A percentile compares a stretch with the other conserved stretches of the same genome.
phyloP scores from a whole-genome alignment of 768 basidiomycete genomes.

The Suillus ampliporus region DNA sequence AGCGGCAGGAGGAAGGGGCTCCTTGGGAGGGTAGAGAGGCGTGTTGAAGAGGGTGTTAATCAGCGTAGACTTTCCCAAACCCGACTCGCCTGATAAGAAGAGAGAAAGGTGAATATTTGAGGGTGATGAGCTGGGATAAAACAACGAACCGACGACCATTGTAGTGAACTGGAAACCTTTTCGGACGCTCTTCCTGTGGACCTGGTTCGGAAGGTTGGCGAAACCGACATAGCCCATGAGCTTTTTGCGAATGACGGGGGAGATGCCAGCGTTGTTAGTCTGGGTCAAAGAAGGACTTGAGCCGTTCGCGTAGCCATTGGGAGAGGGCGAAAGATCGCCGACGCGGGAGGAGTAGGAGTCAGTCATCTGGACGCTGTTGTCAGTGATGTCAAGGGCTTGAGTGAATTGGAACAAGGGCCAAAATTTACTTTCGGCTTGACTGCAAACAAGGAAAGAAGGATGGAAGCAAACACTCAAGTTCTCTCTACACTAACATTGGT shows the following conservation, averaged over 20 bases:
- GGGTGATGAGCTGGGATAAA: constrained; percentile 25
- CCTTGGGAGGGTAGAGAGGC: constrained; percentile 89
- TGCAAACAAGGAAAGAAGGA: constrained; percentile 55
- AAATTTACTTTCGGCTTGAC: constrained; percentile 59
- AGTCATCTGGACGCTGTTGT: constrained; percentile 58
- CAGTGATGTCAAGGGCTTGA: constrained; percentile 26
- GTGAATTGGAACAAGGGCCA: constrained; percentile 29
- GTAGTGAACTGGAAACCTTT: constrained; percentile 99
- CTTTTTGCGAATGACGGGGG: constrained; percentile 78
- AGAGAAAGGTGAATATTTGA: constrained; percentile 21
- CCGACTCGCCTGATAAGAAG: constrained; percentile 89
- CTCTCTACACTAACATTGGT: constrained; percentile 30
- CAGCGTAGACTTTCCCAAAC: constrained; percentile 97
- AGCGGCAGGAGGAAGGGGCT: constrained; percentile 80
- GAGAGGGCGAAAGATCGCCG: constrained; percentile 57
- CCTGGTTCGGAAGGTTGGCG: constrained; percentile 98
- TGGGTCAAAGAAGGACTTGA: constrained; percentile 64
- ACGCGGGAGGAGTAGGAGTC: constrained; percentile 78
- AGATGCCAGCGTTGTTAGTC: constrained; percentile 35
- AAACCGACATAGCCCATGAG: constrained; percentile 96
- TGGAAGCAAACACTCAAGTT: constrained; percentile 33
- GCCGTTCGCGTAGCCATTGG: constrained; percentile 66
- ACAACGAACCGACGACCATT: constrained; percentile 95
- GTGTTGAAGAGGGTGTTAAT: constrained; percentile 99
- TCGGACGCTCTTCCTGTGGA: constrained; percentile 96